These are phyloP conservation scores for Oenanthe sinensis DNA, from an alignment of 129 eudicot genomes.

Conservation along the genomic window DNA sequence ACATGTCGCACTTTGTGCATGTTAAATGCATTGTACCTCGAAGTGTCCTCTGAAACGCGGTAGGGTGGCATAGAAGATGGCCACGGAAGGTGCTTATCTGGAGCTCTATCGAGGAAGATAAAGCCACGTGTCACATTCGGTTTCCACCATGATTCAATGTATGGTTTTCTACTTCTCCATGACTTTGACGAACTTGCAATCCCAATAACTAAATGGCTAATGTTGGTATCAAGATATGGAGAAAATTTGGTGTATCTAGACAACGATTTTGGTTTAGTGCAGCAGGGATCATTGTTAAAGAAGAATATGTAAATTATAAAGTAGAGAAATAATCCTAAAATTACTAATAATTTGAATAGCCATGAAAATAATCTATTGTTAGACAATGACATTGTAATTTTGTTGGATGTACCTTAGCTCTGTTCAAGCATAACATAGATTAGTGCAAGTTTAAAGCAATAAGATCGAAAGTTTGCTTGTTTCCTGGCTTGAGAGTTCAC, in stretches of 20 bases:
- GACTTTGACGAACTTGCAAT: constrained; percentile 15
- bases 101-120: constrained; percentile 21
- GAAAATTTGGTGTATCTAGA: neutral
- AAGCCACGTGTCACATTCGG: constrained; percentile 23
- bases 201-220: constrained; percentile 29
- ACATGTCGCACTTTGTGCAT: neutral
- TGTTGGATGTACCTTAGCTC: neutral
- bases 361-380: neutral
- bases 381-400: neutral
- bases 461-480: neutral
- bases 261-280: neutral
- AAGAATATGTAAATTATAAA: constrained; percentile 9
- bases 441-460: neutral
- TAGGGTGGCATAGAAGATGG: constrained; percentile 25
- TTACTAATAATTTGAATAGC: neutral
- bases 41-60: constrained; percentile 22
- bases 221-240: constrained; percentile 7
- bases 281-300: neutral
- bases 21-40: neutral
- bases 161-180: constrained; percentile 13
- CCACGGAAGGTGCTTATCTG: neutral
- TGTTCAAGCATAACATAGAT: neutral
- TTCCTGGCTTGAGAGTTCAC: neutral
- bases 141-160: constrained; percentile 36
- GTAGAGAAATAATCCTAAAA: constrained; percentile 5